Conservation (phyloP, 345 rosid genomes). For the Noccaea caerulescens region DNA sequence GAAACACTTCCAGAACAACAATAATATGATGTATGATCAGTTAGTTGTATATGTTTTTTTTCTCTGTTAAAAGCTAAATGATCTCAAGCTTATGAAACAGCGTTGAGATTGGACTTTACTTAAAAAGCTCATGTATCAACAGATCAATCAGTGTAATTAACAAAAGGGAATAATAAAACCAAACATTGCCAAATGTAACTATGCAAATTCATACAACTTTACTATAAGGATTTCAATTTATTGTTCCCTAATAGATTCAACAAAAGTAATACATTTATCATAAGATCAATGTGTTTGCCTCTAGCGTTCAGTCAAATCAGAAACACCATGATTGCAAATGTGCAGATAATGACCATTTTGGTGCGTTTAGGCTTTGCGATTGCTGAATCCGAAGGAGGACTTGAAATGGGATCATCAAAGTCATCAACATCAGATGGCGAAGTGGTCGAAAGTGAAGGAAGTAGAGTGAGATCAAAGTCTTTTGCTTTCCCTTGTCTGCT, state of each 20-base stretch:
- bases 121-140: neutral
- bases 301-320: constrained; percentile 21
- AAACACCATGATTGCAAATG: constrained; percentile 13
- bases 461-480: constrained; percentile 47
- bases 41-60: neutral
- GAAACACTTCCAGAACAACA: constrained; percentile 3
- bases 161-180: constrained; percentile 16
- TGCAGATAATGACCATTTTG: constrained; percentile 22
- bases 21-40: neutral
- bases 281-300: constrained; percentile 14
- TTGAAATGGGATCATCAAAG: constrained; percentile 8
- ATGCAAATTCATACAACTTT: neutral
- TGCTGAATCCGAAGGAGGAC: constrained; percentile 28
- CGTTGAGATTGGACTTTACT: constrained; percentile 4
- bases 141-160: neutral
- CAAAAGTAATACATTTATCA: constrained; percentile 21
- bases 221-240: neutral
- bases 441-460: constrained; percentile 52
- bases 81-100: constrained; percentile 6
- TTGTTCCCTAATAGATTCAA: neutral
- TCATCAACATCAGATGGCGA: constrained; percentile 34
- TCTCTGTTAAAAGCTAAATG: neutral
- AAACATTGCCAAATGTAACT: neutral
- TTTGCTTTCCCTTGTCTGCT: constrained; percentile 52
- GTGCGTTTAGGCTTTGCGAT: neutral